phyloP scores from a whole-genome alignment of 2,329 filamentous ascomycete genomes.

The Diplocarpon mali region DNA sequence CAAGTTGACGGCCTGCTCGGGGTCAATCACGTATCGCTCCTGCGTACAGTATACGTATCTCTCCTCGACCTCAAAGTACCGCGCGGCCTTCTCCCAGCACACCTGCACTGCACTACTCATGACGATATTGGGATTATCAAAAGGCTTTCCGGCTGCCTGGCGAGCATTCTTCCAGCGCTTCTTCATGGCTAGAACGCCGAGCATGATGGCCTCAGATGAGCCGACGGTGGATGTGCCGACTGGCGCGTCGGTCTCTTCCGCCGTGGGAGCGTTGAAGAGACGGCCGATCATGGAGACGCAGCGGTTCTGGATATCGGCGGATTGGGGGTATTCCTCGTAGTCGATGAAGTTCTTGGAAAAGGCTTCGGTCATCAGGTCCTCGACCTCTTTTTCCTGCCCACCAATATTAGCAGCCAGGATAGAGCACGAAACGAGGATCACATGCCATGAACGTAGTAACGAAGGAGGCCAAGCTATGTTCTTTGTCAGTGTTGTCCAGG shows the following conservation, averaged over 20 bases:
- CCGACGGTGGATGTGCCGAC: constrained; percentile 85
- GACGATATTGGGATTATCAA: constrained; percentile 75
- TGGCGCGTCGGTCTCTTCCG: constrained; percentile 45
- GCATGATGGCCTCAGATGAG: constrained; percentile 81
- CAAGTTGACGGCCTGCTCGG: constrained; percentile 46
- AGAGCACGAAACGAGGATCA: not conserved
- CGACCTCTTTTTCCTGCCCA: constrained; percentile 77
- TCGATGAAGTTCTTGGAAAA: constrained; percentile 95
- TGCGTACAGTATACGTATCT: constrained; percentile 58
- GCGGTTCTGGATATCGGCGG: constrained; percentile 80
- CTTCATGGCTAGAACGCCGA: constrained; percentile 84
- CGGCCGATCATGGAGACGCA: constrained; percentile 85
- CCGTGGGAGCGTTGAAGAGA: constrained; percentile 69
- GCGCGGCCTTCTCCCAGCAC: constrained; percentile 87
- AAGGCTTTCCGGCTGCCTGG: constrained; percentile 70
- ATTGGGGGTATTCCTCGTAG: constrained; percentile 75
- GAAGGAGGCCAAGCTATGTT: constrained; percentile 68
- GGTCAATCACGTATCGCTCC: constrained; percentile 53
- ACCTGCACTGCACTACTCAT: constrained; percentile 96
- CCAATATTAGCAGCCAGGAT: not conserved
- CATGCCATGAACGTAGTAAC: constrained; percentile 91
- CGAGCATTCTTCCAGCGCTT: constrained; percentile 84
- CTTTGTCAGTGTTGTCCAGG: not conserved
- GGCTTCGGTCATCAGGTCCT: constrained; percentile 88
- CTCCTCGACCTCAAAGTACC: constrained; percentile 91